phyloP scores from a whole-genome alignment of 495 filamentous ascomycete genomes.

The Acidiella bohemica region DNA sequence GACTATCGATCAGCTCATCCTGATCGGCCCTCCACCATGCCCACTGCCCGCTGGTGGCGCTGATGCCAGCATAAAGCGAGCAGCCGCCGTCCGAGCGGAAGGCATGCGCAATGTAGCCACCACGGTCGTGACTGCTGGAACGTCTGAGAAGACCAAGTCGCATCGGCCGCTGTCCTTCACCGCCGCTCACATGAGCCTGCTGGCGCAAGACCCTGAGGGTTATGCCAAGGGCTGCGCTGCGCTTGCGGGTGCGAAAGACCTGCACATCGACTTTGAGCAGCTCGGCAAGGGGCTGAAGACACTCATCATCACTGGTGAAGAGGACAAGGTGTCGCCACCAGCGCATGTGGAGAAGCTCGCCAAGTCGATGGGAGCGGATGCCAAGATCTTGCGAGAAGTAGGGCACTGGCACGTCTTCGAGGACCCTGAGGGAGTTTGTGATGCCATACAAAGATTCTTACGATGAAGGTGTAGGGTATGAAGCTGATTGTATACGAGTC shows the following conservation, averaged over 20 bases:
- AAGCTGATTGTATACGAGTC: too few relatives aligned
- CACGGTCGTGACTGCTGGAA: conserved; percentile 32
- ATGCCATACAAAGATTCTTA: conserved; percentile 22
- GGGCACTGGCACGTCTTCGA: conserved; percentile 38
- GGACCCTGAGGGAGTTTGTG: conserved; percentile 24
- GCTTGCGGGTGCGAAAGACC: conserved; percentile 29
- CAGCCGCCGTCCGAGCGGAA: conserved; percentile 31
- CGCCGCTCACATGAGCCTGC: conserved; percentile 32
- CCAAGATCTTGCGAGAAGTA: conserved; percentile 26
- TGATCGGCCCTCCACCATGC: conserved; percentile 32
- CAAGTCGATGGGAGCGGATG: conserved; percentile 16
- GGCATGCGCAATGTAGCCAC: conserved; percentile 35
- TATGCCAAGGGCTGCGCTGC: conserved; percentile 43
- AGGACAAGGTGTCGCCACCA: conserved; percentile 32
- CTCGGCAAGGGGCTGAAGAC: conserved; percentile 19
- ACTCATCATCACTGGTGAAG: conserved; percentile 32
- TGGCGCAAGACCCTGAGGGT: conserved; percentile 37
- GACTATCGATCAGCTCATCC: conserved; percentile 31
- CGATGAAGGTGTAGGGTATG: too few relatives aligned
- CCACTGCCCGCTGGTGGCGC: conserved; percentile 34
- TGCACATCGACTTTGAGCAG: conserved; percentile 21
- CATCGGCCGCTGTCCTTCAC: conserved; percentile 29
- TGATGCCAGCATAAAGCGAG: conserved; percentile 32
- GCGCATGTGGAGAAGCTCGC: conserved; percentile 19
- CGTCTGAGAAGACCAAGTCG: conserved; percentile 31